phyloP scores from a whole-genome alignment of 2,329 filamentous ascomycete genomes.

The Pyrenophora graminea region DNA sequence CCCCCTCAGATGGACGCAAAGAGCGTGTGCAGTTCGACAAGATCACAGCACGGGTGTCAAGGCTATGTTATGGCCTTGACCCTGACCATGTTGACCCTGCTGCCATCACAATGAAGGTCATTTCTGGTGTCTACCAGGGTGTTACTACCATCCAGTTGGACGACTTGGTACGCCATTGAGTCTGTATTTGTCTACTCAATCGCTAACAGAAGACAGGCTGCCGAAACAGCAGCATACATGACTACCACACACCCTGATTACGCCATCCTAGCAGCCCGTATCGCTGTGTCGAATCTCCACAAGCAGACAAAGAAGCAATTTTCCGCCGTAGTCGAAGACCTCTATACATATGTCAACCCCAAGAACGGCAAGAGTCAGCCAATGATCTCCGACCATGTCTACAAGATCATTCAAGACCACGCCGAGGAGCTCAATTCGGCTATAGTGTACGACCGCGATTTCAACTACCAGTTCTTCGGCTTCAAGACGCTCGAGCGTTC shows the following conservation, averaged over 20 bases:
- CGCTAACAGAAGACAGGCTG: conserved; percentile 65
- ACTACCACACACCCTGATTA: conserved; percentile 99
- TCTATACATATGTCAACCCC: conserved; percentile 95
- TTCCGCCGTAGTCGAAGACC: conserved; percentile 89
- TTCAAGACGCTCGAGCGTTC: conserved; percentile 99
- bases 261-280: conserved; percentile 95
- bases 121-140: conserved; percentile 97
- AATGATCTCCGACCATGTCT: conserved; percentile 92
- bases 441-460: conserved; percentile 98
- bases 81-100: conserved; percentile 95
- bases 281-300: conserved; percentile 98
- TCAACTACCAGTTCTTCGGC: conserved; percentile 99
- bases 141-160: conserved; percentile 96
- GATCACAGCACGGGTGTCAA: conserved; percentile 97
- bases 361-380: conserved; percentile 82
- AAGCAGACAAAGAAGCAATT: conserved; percentile 99
- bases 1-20: conserved; percentile 85
- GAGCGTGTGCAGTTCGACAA: conserved; percentile 99
- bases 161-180: conserved; percentile 73
- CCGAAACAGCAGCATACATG: conserved; percentile 99
- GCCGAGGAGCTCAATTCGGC: conserved; percentile 97
- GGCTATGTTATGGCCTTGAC: conserved; percentile 96
- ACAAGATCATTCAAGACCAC: conserved; percentile 93
- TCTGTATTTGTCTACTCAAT: conserved; percentile 17
- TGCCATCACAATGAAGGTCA: conserved; percentile 98